These are phyloP conservation scores for Pascua guehoae DNA, from an alignment of 1,284 basidiomycete species.

Conservation along the genomic window DNA sequence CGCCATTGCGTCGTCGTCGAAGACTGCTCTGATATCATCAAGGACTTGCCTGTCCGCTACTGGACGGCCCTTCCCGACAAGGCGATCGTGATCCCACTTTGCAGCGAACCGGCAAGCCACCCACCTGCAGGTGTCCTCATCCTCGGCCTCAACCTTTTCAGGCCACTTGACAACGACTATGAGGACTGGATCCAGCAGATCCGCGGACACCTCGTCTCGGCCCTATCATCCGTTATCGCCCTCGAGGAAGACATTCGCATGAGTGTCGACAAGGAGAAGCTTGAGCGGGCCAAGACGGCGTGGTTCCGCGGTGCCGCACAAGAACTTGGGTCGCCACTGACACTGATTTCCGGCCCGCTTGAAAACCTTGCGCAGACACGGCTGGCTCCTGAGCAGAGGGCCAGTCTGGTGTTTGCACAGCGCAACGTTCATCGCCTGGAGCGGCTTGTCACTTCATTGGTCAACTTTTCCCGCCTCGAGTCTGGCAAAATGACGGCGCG, in stretches of 20 bases:
- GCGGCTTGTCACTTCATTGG: conserved; percentile 33
- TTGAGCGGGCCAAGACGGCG: conserved; percentile 22
- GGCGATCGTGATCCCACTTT: conserved; percentile 43
- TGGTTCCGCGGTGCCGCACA: conserved; percentile 34
- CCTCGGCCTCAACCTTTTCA: conserved; percentile 36
- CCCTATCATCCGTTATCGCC: conserved; percentile 10
- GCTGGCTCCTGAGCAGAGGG: conserved; percentile 10
- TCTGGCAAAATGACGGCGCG: conserved; percentile 30
- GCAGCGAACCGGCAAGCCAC: conserved; percentile 14
- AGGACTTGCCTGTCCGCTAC: conserved; percentile 29
- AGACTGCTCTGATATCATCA: conserved; percentile 24
- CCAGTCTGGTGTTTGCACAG: conserved; percentile 20
- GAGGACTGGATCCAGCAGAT: conserved; percentile 27
- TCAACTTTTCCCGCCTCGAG: conserved; percentile 35
- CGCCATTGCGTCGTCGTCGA: conserved; percentile 29
- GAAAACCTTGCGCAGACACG: conserved; percentile 24
- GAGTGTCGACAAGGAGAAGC: conserved; percentile 12
- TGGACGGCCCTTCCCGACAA: conserved; percentile 36
- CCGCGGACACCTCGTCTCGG: conserved; percentile 12
- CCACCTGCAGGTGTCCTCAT: conserved; percentile 33
- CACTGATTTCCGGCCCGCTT: conserved; percentile 28
- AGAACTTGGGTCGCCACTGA: conserved; percentile 31
- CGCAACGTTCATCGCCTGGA: conserved; percentile 30
- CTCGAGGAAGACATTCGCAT: conserved; percentile 8
- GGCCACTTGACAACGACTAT: conserved; percentile 32